phyloP scores from a whole-genome alignment of 169 alveolate species.

The Plasmodium yoelii region DNA sequence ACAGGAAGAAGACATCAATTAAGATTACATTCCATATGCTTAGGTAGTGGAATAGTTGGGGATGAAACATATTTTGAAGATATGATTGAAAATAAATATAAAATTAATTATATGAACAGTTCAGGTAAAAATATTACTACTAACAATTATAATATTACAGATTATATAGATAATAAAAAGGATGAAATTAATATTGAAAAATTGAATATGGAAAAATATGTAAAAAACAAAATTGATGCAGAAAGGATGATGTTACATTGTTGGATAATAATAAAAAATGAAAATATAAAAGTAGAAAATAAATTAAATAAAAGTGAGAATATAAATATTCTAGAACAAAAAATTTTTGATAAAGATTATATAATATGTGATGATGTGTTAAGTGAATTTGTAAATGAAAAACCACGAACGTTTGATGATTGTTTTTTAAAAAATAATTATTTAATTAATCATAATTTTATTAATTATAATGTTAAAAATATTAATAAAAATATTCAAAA shows the following conservation, averaged over 20 bases:
- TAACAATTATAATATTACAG: not conserved
- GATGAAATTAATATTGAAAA: not conserved
- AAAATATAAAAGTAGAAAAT: slow-evolving; percentile 6
- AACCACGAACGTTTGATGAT: slow-evolving; percentile 46
- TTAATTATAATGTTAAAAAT: slow-evolving; percentile 58
- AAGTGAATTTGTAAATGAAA: slow-evolving; percentile 65
- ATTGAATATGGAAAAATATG: not conserved
- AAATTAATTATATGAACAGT: slow-evolving; percentile 14
- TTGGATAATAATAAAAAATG: slow-evolving; percentile 57
- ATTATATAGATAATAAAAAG: not conserved
- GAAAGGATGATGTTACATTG: slow-evolving; percentile 77
- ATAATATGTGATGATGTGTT: slow-evolving; percentile 62
- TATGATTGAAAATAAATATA: slow-evolving; percentile 56
- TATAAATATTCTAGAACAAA: slow-evolving; percentile 50
- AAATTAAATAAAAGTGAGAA: slow-evolving; percentile 42
- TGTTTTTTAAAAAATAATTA: slow-evolving; percentile 63
- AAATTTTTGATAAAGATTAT: slow-evolving; percentile 61
- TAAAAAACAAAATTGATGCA: slow-evolving; percentile 29
- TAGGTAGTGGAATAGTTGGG: slow-evolving; percentile 75
- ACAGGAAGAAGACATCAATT: slow-evolving; percentile 77
- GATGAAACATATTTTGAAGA: slow-evolving; percentile 76
- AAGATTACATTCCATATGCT: slow-evolving; percentile 43
- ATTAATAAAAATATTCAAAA: slow-evolving; percentile 66
- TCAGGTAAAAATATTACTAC: not conserved
- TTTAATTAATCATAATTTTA: slow-evolving; percentile 32